Percentiles rank a stretch among this genome's conserved stretches.
Evolutionary conservation across 495 filamentous ascomycete genomes (phyloP).

Genomic region (Rhizodiscina lignyota): DNA sequence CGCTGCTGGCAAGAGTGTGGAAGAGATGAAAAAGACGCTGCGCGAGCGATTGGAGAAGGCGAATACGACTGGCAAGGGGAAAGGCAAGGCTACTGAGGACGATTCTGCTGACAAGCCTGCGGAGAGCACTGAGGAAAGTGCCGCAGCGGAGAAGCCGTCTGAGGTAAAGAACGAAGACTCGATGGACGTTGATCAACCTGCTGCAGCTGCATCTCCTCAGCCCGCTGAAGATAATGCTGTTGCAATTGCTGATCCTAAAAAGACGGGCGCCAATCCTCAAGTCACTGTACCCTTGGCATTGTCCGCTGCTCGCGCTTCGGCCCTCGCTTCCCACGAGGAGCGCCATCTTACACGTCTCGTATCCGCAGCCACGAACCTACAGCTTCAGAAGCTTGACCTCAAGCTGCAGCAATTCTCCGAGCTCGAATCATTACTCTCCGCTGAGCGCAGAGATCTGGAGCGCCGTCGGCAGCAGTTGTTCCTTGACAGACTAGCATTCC

Average conservation of each 20-base stretch:
- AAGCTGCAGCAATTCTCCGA: slow-evolving; percentile 87
- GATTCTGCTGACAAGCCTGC: slow-evolving; percentile 24
- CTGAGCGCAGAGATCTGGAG: slow-evolving; percentile 85
- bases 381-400: slow-evolving; percentile 27
- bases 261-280: slow-evolving; percentile 8
- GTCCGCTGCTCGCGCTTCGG: slow-evolving; percentile 70
- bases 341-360: slow-evolving; percentile 89
- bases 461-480: slow-evolving; percentile 81
- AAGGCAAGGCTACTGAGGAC: slow-evolving; percentile 16
- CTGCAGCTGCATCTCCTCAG: slow-evolving; percentile 15
- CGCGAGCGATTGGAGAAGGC: slow-evolving; percentile 54
- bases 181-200: slow-evolving; percentile 45
- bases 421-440: slow-evolving; percentile 79
- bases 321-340: slow-evolving; percentile 86
- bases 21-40: slow-evolving; percentile 64
- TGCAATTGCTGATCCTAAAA: slow-evolving; percentile 5
- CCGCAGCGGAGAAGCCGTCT: slow-evolving; percentile 23
- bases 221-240: slow-evolving; percentile 16
- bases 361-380: slow-evolving; percentile 60
- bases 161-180: slow-evolving; percentile 44
- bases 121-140: slow-evolving; percentile 19
- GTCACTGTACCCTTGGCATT: slow-evolving; percentile 66
- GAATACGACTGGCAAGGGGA: slow-evolving; percentile 10
- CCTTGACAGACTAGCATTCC: slow-evolving; percentile 76
- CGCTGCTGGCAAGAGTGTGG: slow-evolving; percentile 68